A percentile compares a stretch with the other conserved stretches of the same genome.
phyloP scores from a whole-genome alignment of 257 asterid species.

The Fraxinus excelsior region DNA sequence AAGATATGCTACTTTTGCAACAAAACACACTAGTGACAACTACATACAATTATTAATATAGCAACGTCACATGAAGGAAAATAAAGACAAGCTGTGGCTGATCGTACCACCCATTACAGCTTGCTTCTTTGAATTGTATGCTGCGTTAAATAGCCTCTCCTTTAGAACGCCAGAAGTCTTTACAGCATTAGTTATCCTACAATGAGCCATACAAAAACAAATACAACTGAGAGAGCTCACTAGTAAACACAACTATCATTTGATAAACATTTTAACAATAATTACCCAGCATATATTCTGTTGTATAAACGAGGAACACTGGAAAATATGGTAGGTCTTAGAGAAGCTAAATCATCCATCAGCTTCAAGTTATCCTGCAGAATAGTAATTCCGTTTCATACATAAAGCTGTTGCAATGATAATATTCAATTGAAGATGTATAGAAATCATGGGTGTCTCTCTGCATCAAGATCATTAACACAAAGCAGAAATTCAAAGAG shows the following conservation, averaged over 20 bases:
- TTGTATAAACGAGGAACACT: conserved; percentile 98
- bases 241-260: conserved; percentile 18
- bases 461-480: not conserved
- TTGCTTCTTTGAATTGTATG: conserved; percentile 87
- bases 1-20: conserved; percentile 5
- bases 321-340: conserved; percentile 88
- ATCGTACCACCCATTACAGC: conserved; percentile 81
- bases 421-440: conserved; percentile 6
- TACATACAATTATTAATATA: not conserved
- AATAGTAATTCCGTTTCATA: conserved; percentile 24
- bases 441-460: conserved; percentile 9
- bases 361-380: conserved; percentile 88
- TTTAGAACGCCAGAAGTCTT: conserved; percentile 76
- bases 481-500: not conserved
- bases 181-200: conserved; percentile 83
- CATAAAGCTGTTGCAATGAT: conserved; percentile 18
- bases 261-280: conserved; percentile 14
- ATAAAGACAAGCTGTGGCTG: not conserved
- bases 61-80: conserved; percentile 16
- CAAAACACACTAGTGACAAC: not conserved
- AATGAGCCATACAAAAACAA: conserved; percentile 26
- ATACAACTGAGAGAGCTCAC: not conserved
- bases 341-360: conserved; percentile 88
- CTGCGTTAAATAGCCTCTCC: conserved; percentile 85
- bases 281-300: conserved; percentile 93